A percentile compares a stretch with the other conserved stretches of the same genome.
Conservation (phyloP, 1,284 basidiomycete genomes). For the Crucibulum parvulum region DNA sequence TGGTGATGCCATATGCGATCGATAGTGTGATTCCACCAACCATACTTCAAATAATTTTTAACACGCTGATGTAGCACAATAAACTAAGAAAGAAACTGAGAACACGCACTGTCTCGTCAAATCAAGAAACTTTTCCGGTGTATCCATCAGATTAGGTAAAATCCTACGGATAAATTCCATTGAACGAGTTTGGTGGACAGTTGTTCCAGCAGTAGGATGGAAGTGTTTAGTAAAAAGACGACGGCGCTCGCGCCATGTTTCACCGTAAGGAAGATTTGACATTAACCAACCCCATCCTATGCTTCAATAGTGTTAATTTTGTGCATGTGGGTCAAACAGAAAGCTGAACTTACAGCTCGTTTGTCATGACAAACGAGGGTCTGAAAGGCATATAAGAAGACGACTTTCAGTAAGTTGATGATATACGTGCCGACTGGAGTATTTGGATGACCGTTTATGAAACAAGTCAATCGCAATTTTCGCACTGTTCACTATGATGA, state of each 20-base stretch:
- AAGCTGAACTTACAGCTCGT: slow-evolving; percentile 17
- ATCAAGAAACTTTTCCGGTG: slow-evolving; percentile 30
- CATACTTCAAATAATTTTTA: neutral
- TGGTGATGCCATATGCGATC: neutral
- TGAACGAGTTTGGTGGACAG: slow-evolving; percentile 23
- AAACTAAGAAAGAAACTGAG: neutral
- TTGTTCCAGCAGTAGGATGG: slow-evolving; percentile 16
- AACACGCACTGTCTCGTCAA: slow-evolving; percentile 35
- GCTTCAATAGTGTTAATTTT: neutral
- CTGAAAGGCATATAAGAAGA: slow-evolving; percentile 1
- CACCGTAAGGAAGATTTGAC: slow-evolving; percentile 30
- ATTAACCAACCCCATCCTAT: slow-evolving; percentile 34
- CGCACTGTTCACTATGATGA: slow-evolving; percentile 49
- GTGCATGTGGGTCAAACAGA: neutral
- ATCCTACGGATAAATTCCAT: slow-evolving; percentile 29
- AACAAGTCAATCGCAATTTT: slow-evolving; percentile 52
- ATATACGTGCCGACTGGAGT: slow-evolving; percentile 46
- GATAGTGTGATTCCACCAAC: neutral
- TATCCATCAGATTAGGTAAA: slow-evolving; percentile 28
- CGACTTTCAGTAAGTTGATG: slow-evolving; percentile 15
- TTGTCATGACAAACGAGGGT: slow-evolving; percentile 19
- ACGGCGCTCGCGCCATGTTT: slow-evolving; percentile 32
- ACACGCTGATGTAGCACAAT: neutral
- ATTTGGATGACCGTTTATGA: slow-evolving; percentile 52
- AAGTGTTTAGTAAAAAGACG: slow-evolving; percentile 28